Base-by-base conservation (phyloP, 805 yeast species). In the Schwanniomyces occidentalis region DNA sequence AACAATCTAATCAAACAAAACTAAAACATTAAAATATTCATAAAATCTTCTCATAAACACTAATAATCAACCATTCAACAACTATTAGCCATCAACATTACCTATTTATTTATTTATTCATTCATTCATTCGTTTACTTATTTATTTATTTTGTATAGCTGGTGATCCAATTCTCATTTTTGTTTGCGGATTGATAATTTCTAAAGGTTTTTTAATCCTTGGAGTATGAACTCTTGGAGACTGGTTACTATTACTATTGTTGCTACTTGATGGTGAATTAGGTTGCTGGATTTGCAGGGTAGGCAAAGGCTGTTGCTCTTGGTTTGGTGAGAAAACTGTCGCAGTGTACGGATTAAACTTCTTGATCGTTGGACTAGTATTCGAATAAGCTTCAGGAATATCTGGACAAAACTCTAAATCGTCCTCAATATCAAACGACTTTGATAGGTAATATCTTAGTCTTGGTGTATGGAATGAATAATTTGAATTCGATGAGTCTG, bases 321-420 rank as follows among this genome's bases (percentile, higher is more conserved):
- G 30, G 42, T 42, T 15, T 27, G 87, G 86, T 21, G 79, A 75
- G 49, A 80, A 80, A 16, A 79, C 71, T 28, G 75, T 61, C 2
- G 85, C 79, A 3, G 85, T 79, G 52, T 80, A 80, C 4, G 87
- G 86, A 52, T 81, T 80, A 61, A 80, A 81, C 54, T 73, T 78
- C 49, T 71, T 73, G 40, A 59, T 51, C 13, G 56, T 50, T 10
- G 70, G 68, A 37, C 65, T 56, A 8, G 42, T 38, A 8, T 41
- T 44, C 26, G 45, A 40, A 24, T 32, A 37, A 19, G 38, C 41
- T 15, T 69, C 72, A 7, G 71, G 70, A 23, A 75, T 76, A 29
- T 76, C 82, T 2, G 85, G 85, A 46, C 85, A 78, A 43, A 78
- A 78, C 52, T 78, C 83, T 47, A 78, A 51, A 52, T 78, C 85